Evolutionary conservation across 768 basidiomycete species (phyloP), one percentile per base, ranked within the genome.

Genomic region (Candolleomyces aberdarensis): DNA sequence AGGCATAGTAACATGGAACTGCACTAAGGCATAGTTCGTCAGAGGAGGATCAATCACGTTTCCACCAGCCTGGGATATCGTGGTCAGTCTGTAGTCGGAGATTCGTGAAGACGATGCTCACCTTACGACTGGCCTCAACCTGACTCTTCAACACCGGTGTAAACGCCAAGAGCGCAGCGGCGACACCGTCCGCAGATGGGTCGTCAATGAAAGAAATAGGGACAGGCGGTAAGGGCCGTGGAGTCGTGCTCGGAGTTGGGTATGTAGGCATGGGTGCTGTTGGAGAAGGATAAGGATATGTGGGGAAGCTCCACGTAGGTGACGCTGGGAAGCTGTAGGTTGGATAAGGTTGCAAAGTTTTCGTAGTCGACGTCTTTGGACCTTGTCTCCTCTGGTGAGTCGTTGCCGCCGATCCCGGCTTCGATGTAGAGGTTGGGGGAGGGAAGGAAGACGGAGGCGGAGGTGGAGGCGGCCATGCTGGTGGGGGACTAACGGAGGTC

Each of bases 21-120:
- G 72, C 0, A 78, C 68, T 14, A 73, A 71, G 40, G 70, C 70
- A 58, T 75, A 79, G 48, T 72, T 71, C 17, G 70, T 73, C 56
- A 68, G 47, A 1, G 78, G 75, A 4, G 77, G 69, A 56, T 75
- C 68, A 57, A 80, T 76, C 1, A 71, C 72, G 56, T 77, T 79
- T 6, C 76, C 74, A 13, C 76, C 78, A 11, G 39, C 59, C 57
- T n/a, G 8, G 47, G n/a, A 36, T 44, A 44, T 48, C 48, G 44
- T 13, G 6, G 46, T 48, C 48, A 44, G 43, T n/a, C 13, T 44
- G 43, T 44, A 13, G 41, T 44, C 13, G 15, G 4, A 46, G 43
- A 5, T 40, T 26, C 10, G 48, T 39, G 57, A 58, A 49, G 32
- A 48, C 46, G 9, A 49, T 3, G 29, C 47, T 26, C 22, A 29